phyloP scores from a whole-genome alignment of 768 basidiomycete genomes.

The Serpula lacrymans region DNA sequence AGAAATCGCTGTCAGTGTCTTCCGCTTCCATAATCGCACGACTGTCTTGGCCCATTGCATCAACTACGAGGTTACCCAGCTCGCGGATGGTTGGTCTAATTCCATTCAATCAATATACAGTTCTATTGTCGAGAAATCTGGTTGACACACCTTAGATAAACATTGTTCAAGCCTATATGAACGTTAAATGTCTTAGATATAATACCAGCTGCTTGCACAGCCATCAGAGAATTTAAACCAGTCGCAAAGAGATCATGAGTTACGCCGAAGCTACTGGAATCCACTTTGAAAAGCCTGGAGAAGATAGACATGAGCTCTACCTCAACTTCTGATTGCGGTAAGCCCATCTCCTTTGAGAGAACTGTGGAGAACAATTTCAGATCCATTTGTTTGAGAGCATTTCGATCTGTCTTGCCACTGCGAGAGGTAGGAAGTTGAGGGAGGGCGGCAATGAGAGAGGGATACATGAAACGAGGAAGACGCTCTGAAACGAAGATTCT shows the following conservation, averaged over 20 bases:
- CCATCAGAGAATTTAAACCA: slow-evolving; percentile 29
- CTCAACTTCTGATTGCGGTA: slow-evolving; percentile 24
- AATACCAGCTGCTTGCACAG: slow-evolving; percentile 27
- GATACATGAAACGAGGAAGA: slow-evolving; percentile 30
- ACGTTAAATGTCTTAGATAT: slow-evolving; percentile 26
- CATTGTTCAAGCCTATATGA: slow-evolving; percentile 25
- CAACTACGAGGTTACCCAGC: slow-evolving; percentile 21
- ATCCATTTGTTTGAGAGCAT: slow-evolving; percentile 24
- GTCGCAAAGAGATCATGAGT: slow-evolving; percentile 26
- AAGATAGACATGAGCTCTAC: slow-evolving; percentile 22
- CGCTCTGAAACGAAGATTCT: slow-evolving; percentile 25
- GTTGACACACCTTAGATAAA: slow-evolving; percentile 23
- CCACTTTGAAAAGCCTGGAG: slow-evolving; percentile 18
- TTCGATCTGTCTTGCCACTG: slow-evolving; percentile 27
- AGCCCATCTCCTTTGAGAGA: slow-evolving; percentile 21
- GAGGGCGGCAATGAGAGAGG: slow-evolving; percentile 23
- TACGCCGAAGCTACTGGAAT: slow-evolving; percentile 19
- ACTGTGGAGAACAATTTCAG: slow-evolving; percentile 18
- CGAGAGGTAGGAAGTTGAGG: slow-evolving; percentile 19
- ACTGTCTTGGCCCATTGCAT: slow-evolving; percentile 20
- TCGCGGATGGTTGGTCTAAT: slow-evolving; percentile 26
- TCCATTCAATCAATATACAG: neutral
- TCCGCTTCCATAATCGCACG: slow-evolving; percentile 27
- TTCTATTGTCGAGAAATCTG: neutral
- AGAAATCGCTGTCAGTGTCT: slow-evolving; percentile 25